Evolutionary conservation across 768 basidiomycete genomes (phyloP), one percentile per base, ranked within the genome.

Genomic region (Termitomyces sp.): DNA sequence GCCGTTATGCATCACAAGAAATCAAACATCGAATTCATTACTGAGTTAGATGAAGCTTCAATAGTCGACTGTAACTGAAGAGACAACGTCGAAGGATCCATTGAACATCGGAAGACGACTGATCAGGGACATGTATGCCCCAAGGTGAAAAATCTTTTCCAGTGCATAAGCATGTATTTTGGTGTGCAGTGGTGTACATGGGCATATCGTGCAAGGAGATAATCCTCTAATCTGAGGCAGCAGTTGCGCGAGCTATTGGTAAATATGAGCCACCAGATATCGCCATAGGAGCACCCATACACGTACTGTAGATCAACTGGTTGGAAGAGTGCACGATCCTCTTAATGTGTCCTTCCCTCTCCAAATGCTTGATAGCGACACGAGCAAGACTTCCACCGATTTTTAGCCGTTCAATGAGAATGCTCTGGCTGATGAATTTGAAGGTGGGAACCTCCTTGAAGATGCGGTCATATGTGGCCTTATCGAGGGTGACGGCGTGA

Each of bases 381-480:
- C 95, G 90, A 52, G 97, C 96, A 69, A 99, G 80, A 66, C 87
- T 89, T 61, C 97, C 97, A 75, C 95, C 95, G 74, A 99, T 82
- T 72, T 98, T 98, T 75, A 98, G 84, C 68, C 97, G 88, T 77
- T 99, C 97, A 71, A 99, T 97, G 77, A 99, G 91, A 75, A 95
- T 94, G 69, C 88, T 90, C 78, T 94, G 92, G 74, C 88, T 90
- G 86, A 98, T 94, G 83, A 98, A 92, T 70, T 91, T 91, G 92
- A 94, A 99, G 73, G 95, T 94, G 48, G 97, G 97, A 75, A 92
- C 93, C 76, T 98, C 95, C 84, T 98, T 98, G 70, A 96, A 73
- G 81, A 97, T 94, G 69, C 92, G 90, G 79, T 94, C 92, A 76
- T 75, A 96, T 66, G 88, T 90, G 55, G 86, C 65, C 82, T 98